Conservation (phyloP, 2,329 filamentous ascomycete species). For the Domatiomyces catenatus region DNA sequence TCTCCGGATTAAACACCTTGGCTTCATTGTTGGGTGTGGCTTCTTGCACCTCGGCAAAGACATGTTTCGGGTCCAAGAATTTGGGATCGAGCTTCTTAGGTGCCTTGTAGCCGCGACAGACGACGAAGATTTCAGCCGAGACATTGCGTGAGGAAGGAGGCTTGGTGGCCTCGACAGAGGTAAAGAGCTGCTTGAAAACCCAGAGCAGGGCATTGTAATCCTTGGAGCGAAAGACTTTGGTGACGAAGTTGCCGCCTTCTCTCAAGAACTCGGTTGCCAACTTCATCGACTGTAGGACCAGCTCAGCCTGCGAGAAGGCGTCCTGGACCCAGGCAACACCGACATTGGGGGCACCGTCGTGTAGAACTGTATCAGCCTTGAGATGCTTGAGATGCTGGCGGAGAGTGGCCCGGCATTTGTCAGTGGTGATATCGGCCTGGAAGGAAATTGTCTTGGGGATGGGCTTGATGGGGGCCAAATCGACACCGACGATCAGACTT, state of each 20-base stretch:
- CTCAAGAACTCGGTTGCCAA: constrained; percentile 84
- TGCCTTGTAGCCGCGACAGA: constrained; percentile 87
- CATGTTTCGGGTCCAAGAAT: constrained; percentile 74
- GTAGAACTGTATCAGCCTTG: constrained; percentile 90
- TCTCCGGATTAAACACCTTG: constrained; percentile 92
- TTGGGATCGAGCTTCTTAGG: constrained; percentile 85
- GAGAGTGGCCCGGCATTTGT: constrained; percentile 85
- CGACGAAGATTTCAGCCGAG: constrained; percentile 95
- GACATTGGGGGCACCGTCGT: constrained; percentile 95
- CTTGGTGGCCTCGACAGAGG: constrained; percentile 91
- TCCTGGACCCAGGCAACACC: constrained; percentile 97
- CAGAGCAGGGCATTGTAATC: constrained; percentile 92
- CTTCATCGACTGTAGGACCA: constrained; percentile 80
- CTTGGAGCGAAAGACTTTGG: constrained; percentile 93
- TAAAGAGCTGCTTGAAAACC: constrained; percentile 95
- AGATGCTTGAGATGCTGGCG: constrained; percentile 81
- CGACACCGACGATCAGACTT: constrained; percentile 85
- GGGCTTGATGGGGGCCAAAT: constrained; percentile 86
- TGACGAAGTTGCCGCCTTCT: constrained; percentile 85
- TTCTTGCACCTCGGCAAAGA: constrained; percentile 82
- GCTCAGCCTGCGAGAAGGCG: constrained; percentile 91
- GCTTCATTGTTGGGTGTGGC: constrained; percentile 88
- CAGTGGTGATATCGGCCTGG: constrained; percentile 94
- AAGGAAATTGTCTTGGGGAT: constrained; percentile 91
- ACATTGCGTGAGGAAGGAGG: constrained; percentile 91